Evolutionary conservation across 148 eudicot species (phyloP).

Genomic region (Gaultheria prostrata): DNA sequence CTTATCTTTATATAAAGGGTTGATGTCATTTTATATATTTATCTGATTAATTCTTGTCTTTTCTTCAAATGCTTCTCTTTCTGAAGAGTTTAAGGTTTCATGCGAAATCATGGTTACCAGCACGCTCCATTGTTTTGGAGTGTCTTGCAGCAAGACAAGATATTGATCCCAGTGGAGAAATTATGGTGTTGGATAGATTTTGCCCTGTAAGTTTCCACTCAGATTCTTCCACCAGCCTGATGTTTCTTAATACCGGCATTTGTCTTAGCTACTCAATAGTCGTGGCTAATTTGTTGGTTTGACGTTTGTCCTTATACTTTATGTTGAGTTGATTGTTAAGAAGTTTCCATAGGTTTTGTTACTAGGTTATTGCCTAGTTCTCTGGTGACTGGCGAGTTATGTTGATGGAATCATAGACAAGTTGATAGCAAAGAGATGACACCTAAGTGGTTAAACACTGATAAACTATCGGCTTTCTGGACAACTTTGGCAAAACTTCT

Average conservation of each 20-base stretch:
- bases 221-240: neutral
- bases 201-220: constrained; percentile 60
- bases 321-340: neutral
- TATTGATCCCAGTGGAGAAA: constrained; percentile 73
- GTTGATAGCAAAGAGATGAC: neutral
- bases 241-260: neutral
- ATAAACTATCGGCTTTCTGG: neutral
- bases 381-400: constrained; percentile 1
- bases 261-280: neutral
- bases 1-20: neutral
- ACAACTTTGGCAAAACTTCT: neutral
- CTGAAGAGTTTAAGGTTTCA: constrained; percentile 56
- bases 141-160: constrained; percentile 53
- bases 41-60: neutral
- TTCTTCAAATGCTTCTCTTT: constrained; percentile 13
- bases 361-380: neutral
- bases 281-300: neutral
- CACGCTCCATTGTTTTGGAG: constrained; percentile 68
- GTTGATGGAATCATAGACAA: neutral
- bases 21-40: neutral
- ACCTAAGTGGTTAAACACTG: neutral
- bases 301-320: neutral
- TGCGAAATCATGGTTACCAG: constrained; percentile 81
- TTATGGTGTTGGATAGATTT: constrained; percentile 55
- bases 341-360: neutral